Evolutionary conservation across 352 stramenopile genomes (phyloP).

Genomic region (Globisporangium rhizosaccharum): DNA sequence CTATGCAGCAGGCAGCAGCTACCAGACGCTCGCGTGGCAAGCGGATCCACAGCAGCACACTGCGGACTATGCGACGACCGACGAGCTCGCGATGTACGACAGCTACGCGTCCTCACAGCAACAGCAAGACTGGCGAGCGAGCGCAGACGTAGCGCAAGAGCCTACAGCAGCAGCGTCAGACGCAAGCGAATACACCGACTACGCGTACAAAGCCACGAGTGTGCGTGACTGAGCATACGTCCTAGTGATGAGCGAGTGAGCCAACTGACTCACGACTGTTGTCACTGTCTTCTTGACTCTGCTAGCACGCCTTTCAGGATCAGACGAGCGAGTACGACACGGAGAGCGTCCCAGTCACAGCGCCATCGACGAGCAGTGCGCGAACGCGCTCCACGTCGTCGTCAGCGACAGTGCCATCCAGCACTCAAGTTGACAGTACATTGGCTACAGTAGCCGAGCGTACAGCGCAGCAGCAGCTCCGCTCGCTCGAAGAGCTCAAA

Average conservation of each 20-base stretch:
- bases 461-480: conserved; percentile 15
- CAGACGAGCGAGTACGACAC: conserved; percentile 11
- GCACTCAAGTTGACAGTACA: conserved; percentile 1
- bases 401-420: background rate
- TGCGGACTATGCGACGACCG: conserved; percentile 2
- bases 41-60: conserved; percentile 8
- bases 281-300: background rate
- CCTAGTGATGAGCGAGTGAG: background rate
- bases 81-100: background rate
- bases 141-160: background rate
- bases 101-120: conserved; percentile 5
- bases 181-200: conserved; percentile 1
- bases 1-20: conserved; percentile 3
- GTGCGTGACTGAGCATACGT: conserved; percentile 3
- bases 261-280: background rate
- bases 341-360: conserved; percentile 1
- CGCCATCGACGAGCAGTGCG: background rate
- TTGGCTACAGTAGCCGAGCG: background rate
- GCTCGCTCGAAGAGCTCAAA: conserved; percentile 30
- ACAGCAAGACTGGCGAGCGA: conserved; percentile 6
- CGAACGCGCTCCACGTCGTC: conserved; percentile 5
- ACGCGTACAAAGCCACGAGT: conserved; percentile 6
- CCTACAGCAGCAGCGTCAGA: background rate
- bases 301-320: background rate
- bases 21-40: conserved; percentile 12